Conservation (phyloP, 2,329 filamentous ascomycete species). For the Chaetomium olivaceum region DNA sequence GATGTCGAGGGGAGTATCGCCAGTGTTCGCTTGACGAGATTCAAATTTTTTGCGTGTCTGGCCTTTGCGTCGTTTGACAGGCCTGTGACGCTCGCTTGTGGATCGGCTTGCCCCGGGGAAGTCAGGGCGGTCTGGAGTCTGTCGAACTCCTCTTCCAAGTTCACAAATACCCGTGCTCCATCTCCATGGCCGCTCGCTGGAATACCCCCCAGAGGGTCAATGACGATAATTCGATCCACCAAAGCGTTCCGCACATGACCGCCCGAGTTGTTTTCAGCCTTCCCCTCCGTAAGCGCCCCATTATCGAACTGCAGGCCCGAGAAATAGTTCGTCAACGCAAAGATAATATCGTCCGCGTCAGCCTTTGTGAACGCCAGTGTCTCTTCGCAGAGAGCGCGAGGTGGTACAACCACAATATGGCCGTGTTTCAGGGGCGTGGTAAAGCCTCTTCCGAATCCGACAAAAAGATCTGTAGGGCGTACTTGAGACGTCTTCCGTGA, state of each 20-base stretch:
- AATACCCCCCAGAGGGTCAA: constrained; percentile 84
- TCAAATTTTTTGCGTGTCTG: constrained; percentile 68
- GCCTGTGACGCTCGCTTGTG: constrained; percentile 10
- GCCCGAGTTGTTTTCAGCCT: constrained; percentile 45
- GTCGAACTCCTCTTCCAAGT: constrained; percentile 85
- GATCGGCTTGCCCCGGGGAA: constrained; percentile 26
- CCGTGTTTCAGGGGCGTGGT: constrained; percentile 67
- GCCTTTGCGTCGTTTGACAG: neutral
- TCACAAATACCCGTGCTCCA: constrained; percentile 81
- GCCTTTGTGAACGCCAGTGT: constrained; percentile 43
- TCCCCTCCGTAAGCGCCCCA: constrained; percentile 23
- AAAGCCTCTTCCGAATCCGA: constrained; percentile 56
- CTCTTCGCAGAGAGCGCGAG: constrained; percentile 46
- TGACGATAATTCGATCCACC: constrained; percentile 82
- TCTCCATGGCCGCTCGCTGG: constrained; percentile 64
- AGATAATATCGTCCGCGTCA: constrained; percentile 62
- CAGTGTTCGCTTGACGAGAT: constrained; percentile 68
- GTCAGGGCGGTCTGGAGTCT: constrained; percentile 65
- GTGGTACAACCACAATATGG: constrained; percentile 68
- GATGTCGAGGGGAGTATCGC: constrained; percentile 78
- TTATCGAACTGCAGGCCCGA: constrained; percentile 60
- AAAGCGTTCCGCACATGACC: constrained; percentile 52
- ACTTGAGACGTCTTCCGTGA: constrained; percentile 37
- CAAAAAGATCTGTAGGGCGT: constrained; percentile 39
- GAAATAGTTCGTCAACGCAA: constrained; percentile 76